Conservation (phyloP, 805 yeast genomes). For the Candida maltosa region DNA sequence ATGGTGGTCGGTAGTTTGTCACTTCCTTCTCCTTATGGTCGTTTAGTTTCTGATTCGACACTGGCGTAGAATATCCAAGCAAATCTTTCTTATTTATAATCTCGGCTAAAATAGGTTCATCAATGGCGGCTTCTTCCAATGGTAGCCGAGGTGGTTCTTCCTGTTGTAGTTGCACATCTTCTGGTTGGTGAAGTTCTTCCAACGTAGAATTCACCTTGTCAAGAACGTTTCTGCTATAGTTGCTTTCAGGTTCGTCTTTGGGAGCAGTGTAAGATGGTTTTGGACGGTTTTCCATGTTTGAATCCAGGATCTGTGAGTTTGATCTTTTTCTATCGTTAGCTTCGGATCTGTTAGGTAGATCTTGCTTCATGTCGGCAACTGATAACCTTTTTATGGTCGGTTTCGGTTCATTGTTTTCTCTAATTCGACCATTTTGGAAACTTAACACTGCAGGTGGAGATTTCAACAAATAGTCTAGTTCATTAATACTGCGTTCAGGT, state of each 20-base stretch:
- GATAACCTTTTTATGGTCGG: background rate
- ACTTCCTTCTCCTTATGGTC: background rate
- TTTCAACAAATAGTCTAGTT: no score
- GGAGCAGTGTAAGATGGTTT: background rate
- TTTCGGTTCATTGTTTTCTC: background rate
- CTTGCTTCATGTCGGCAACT: no score
- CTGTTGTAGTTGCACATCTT: no score
- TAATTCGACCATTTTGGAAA: background rate
- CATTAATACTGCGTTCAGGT: no score
- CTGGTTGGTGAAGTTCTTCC: conserved; percentile 9
- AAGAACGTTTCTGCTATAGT: conserved; percentile 18
- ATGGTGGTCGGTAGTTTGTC: background rate
- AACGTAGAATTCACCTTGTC: conserved; percentile 24
- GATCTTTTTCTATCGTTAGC: background rate
- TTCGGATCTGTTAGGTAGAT: no score
- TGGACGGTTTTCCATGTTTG: background rate
- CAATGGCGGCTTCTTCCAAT: background rate
- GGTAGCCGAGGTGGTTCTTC: background rate
- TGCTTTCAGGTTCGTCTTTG: background rate
- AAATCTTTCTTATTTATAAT: background rate
- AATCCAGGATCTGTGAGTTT: background rate
- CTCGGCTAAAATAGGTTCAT: background rate
- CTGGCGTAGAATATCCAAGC: conserved; percentile 1
- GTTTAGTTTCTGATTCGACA: background rate
- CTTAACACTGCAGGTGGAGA: no score